phyloP scores from a whole-genome alignment of 345 rosid genomes.

The Arabis alpina region DNA sequence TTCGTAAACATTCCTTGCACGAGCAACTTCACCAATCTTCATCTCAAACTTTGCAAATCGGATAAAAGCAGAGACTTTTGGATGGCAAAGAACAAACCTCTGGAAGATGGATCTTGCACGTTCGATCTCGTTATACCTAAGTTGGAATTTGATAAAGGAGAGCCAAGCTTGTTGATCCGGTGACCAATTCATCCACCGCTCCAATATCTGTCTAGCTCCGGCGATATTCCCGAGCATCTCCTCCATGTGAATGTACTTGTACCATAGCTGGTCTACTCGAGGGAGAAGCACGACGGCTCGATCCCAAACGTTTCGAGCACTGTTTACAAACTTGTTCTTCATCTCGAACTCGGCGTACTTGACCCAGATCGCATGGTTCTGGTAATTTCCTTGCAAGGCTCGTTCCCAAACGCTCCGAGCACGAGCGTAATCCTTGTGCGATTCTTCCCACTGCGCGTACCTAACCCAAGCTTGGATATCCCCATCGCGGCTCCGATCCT shows the following conservation, averaged over 20 bases:
- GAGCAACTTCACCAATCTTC: conserved; percentile 60
- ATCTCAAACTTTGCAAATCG: conserved; percentile 70
- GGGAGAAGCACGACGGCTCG: conserved; percentile 59
- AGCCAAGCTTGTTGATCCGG: conserved; percentile 81
- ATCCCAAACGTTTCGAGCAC: conserved; percentile 74
- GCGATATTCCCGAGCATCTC: conserved; percentile 64
- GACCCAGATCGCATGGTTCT: conserved; percentile 71
- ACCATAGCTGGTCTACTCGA: too few relatives aligned
- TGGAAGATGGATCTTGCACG: conserved; percentile 61
- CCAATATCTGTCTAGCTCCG: too few relatives aligned
- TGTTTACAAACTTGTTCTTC: conserved; percentile 69
- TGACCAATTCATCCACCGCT: conserved; percentile 72
- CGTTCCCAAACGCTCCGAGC: conserved; percentile 84
- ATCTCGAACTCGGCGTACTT: conserved; percentile 80
- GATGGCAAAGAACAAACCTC: conserved; percentile 56
- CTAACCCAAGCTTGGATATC: conserved; percentile 71
- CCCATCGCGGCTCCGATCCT: too few relatives aligned
- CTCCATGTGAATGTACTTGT: conserved; percentile 82
- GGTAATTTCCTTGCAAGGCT: conserved; percentile 60
- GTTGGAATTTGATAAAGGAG: conserved; percentile 65
- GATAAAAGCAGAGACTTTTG: conserved; percentile 59
- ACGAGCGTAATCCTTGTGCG: too few relatives aligned
- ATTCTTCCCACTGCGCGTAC: conserved; percentile 83
- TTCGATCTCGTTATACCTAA: conserved; percentile 61
- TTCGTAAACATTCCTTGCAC: conserved; percentile 62